These are phyloP conservation scores for Pythium aquatile DNA, from an alignment of 352 stramenopile species.

Conservation along the genomic window DNA sequence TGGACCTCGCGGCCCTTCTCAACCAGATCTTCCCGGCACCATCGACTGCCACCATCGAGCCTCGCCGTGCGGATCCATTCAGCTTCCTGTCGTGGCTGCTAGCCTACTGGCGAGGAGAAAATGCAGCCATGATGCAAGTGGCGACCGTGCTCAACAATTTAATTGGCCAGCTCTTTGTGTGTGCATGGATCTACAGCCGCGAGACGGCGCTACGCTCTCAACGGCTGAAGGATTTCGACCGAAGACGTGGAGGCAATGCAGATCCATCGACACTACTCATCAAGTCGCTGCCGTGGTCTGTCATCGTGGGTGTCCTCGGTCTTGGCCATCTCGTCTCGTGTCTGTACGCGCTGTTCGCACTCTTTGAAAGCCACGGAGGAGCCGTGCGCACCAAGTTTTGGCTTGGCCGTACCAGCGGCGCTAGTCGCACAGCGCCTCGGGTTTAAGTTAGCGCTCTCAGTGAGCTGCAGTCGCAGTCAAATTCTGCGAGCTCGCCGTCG, in stretches of 20 bases:
- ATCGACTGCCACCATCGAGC: background rate
- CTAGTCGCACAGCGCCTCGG: slow-evolving; percentile 12
- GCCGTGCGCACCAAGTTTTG: slow-evolving; percentile 52
- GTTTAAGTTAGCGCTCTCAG: slow-evolving; percentile 10
- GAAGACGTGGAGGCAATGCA: background rate
- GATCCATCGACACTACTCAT: slow-evolving; percentile 1
- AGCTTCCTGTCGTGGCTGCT: slow-evolving; percentile 8
- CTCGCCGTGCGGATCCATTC: slow-evolving; percentile 15
- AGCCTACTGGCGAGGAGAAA: background rate
- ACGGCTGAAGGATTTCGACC: background rate
- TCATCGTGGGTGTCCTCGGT: slow-evolving; percentile 33
- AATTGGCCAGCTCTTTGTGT: slow-evolving; percentile 40
- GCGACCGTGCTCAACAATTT: slow-evolving; percentile 47
- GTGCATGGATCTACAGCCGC: slow-evolving; percentile 60
- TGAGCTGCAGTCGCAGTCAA: background rate
- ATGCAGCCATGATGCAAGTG: slow-evolving; percentile 6
- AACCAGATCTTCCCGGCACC: slow-evolving; percentile 17
- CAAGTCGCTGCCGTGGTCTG: slow-evolving; percentile 9
- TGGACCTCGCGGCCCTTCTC: slow-evolving; percentile 55
- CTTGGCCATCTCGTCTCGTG: slow-evolving; percentile 63
- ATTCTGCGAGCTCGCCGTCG: background rate
- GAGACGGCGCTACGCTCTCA: slow-evolving; percentile 16
- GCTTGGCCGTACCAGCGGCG: slow-evolving; percentile 38
- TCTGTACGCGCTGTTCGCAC: slow-evolving; percentile 63
- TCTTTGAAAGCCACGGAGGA: slow-evolving; percentile 71